Evolutionary conservation across 2,329 filamentous ascomycete species (phyloP), one percentile per base, ranked within the genome.

Genomic region (Pyricularia sp.): DNA sequence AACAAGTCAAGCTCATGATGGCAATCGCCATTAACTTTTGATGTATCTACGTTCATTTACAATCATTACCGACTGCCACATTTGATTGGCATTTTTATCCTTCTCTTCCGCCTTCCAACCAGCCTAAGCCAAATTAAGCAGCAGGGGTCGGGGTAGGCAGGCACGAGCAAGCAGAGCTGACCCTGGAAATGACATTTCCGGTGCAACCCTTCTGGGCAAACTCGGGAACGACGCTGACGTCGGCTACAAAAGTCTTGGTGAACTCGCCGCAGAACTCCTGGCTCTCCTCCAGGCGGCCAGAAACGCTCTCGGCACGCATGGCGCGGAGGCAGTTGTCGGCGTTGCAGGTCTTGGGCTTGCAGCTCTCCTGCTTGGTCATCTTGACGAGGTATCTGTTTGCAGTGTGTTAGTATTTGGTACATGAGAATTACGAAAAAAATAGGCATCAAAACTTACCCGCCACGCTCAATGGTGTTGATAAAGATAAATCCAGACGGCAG

Each of bases 381-480:
- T 67, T 67, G 65, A 67, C 65, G 26, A 67, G 36, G 26, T 58
- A 67, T 36, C 36, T 58, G 65, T n/a, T 55, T n/a, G 42, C 75
- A 17, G 68, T 59, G 64, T 68, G 20, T 55, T 55, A 55, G 42
- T 55, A n/a, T 55, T 55, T n/a, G 7, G 42, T 17, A 31, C 5
- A 20, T 20, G 36, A 3, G 17, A 42, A 20, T n/a, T 2, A 30
- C 28, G 28, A 2, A 50, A 50, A 50, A 20, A 50, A 20, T 20
- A 9, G 20, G 33, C 12, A 14, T 33, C 33, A 33, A 55, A 55
- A 55, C 42, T n/a, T 55, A 55, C 42, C 42, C 42, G 5, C 80
- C 80, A 9, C 80, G 73, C 70, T 85, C 83, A 70, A 85, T 84
- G 2, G 81, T 83, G 73, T 84, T 84, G 66, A 84, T 75, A 17